A percentile compares a stretch with the other conserved stretches of the same genome.
These are phyloP conservation scores for Yamadazyma triangularis DNA, from an alignment of 1,139 yeast genomes.

Conservation along the genomic window DNA sequence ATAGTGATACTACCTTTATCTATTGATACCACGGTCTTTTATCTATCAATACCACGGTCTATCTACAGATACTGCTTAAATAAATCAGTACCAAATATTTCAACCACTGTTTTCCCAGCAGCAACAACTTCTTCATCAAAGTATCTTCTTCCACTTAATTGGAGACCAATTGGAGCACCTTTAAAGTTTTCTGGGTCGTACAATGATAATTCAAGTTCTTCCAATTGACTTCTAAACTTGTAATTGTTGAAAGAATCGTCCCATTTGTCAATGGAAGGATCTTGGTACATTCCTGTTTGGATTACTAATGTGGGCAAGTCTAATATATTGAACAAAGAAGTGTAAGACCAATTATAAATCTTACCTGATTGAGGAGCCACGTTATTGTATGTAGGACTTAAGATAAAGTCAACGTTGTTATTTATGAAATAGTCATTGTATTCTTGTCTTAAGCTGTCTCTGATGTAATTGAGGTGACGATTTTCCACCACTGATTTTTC, in stretches of 20 bases:
- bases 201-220: slow-evolving; percentile 34
- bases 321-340: slow-evolving; percentile 60
- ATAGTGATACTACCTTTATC: no score
- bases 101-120: slow-evolving; percentile 32
- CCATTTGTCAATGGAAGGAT: slow-evolving; percentile 43
- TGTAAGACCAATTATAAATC: slow-evolving; percentile 73
- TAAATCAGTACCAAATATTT: slow-evolving; percentile 21
- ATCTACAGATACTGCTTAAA: slow-evolving; percentile 6
- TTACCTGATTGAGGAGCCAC: slow-evolving; percentile 68
- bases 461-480: slow-evolving; percentile 41
- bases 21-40: not conserved
- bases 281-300: slow-evolving; percentile 61
- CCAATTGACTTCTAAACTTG: slow-evolving; percentile 38
- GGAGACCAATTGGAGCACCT: slow-evolving; percentile 43
- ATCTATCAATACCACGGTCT: slow-evolving; percentile 5
- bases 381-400: slow-evolving; percentile 66
- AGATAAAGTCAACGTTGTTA: slow-evolving; percentile 60
- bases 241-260: slow-evolving; percentile 24
- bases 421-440: slow-evolving; percentile 48
- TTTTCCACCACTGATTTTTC: slow-evolving; percentile 39
- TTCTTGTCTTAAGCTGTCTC: slow-evolving; percentile 54
- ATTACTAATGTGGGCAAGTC: slow-evolving; percentile 59
- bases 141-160: slow-evolving; percentile 36
- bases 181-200: slow-evolving; percentile 29
- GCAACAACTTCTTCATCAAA: slow-evolving; percentile 40